Evolutionary conservation across 2,329 filamentous ascomycete species (phyloP), one percentile per base, ranked within the genome.

Genomic region (Aureobasidium pullulans): DNA sequence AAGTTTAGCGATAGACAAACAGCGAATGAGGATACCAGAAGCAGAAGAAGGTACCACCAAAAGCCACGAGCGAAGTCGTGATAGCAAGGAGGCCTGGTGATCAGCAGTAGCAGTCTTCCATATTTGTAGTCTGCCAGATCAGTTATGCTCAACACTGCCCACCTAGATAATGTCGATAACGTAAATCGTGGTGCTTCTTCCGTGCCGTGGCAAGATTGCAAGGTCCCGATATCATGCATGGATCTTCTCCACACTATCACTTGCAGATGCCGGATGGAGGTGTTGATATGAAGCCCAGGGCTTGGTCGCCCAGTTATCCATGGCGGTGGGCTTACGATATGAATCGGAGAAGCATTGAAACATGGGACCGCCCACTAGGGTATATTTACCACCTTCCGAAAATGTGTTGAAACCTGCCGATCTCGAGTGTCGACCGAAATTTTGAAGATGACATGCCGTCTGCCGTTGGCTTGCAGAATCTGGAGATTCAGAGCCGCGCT

Each of bases 401-500:
- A 44, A 13, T 5, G 52, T 34, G 1, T 16, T 6, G 2, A 28
- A 36, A 6, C 13, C 6, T 46, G 52, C 39, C 9, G 52, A 56
- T 56, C 52, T 29, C 40, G 40, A 40, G 37, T 43, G 37, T 10
- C 15, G 23, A 19, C n/a, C 37, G 49, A 23, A 23, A 42, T 16
- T 29, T 3, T 37, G 1, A 16, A 11, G 16, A 16, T 34, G 50
- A 54, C 50, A 44, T 44, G 40, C 39, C 40, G 28, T 36, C 31
- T 56, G 40, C 40, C 52, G 52, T 37, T n/a, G 16, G 23, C 4
- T 19, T 8, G 23, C 16, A 16, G 19, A 37, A 43, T 32, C 50
- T 54, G 50, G 50, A 54, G 50, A 54, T 54, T 19, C 4, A 44
- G 31, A 56, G 52, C 52, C 52, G 31, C 52, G 32, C 52, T 23